Evolutionary conservation across 768 basidiomycete species (phyloP), one percentile per base, ranked within the genome.

Genomic region (Trichaptum fuscoviolaceum): DNA sequence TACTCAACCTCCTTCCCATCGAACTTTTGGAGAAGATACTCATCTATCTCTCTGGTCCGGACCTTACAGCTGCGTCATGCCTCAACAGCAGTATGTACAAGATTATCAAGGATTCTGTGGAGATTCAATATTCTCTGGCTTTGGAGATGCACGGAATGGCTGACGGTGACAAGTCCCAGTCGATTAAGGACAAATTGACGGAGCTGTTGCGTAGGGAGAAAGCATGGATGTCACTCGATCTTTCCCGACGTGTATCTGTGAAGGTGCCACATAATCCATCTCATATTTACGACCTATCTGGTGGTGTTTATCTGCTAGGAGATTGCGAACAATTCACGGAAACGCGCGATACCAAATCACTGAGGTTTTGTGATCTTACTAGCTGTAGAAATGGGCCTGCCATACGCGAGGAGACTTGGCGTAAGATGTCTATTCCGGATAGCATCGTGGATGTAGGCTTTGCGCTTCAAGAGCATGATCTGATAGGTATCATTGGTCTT

Each of bases 231-330:
- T 7, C 24, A 7, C 17, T 15, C 2, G 59, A 61, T 23, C 12
- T 61, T 17, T 25, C 25, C 17, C 10, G 30, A 17, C 24, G 30
- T 17, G 59, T 62, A 69, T 34, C 58, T 63, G 2, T 67, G 67
- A 20, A 63, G 24, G 66, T 71, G 15, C 7, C 30, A 4, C 71
- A 70, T 62, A 63, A 65, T 15, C 70, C 73, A 0, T 71, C 70
- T 4, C 67, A 71, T 10, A 73, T 73, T 8, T 73, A 73, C 65
- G 73, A 73, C 62, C 67, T 73, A n/a, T 72, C 71, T 25, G 68
- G 68, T 18, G 73, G 71, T 7, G 63, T 70, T 7, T 65, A 71
- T 26, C 18, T 67, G 27, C 65, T 73, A 20, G 73, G 73, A 4
- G 70, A 71, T 17, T 35, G 58, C 30, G 17, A 17, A 1, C 12